Evolutionary conservation across 345 rosid genomes (phyloP).

Genomic region (Conringia planisiliqua): DNA sequence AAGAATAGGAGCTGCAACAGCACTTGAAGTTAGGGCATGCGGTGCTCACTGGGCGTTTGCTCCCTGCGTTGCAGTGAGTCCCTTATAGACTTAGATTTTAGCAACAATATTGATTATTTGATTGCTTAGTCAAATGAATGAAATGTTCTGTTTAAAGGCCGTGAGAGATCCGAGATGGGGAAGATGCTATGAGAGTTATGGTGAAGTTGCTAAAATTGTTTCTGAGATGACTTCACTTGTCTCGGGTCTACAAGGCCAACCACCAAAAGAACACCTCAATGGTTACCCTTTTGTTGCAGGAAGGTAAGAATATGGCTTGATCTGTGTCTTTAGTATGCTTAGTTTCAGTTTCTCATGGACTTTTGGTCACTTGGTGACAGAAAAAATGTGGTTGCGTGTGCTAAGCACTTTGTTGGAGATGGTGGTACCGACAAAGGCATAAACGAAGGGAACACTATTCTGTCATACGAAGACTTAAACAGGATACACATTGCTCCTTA

Average conservation of each 20-base stretch:
- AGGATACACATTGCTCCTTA: conserved; percentile 72
- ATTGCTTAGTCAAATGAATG: not conserved
- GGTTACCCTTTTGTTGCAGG: conserved; percentile 83
- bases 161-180: conserved; percentile 88
- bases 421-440: conserved; percentile 76
- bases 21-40: conserved; percentile 82
- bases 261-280: conserved; percentile 55
- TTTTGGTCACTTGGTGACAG: conserved; percentile 34
- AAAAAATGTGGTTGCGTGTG: conserved; percentile 75
- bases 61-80: conserved; percentile 79
- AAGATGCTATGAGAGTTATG: conserved; percentile 72
- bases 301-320: conserved; percentile 39
- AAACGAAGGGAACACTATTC: conserved; percentile 75
- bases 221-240: conserved; percentile 59
- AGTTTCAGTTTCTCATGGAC: conserved; percentile 4
- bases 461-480: conserved; percentile 57
- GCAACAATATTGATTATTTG: not conserved
- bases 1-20: conserved; percentile 74
- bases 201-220: conserved; percentile 64
- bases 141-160: conserved; percentile 19
- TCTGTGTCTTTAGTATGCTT: not conserved
- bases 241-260: conserved; percentile 77
- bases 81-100: not conserved
- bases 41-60: conserved; percentile 83
- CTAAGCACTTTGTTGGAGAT: conserved; percentile 95